Conservation (phyloP, 176 grass and related monocot genomes). For the Luzula sylvatica region DNA sequence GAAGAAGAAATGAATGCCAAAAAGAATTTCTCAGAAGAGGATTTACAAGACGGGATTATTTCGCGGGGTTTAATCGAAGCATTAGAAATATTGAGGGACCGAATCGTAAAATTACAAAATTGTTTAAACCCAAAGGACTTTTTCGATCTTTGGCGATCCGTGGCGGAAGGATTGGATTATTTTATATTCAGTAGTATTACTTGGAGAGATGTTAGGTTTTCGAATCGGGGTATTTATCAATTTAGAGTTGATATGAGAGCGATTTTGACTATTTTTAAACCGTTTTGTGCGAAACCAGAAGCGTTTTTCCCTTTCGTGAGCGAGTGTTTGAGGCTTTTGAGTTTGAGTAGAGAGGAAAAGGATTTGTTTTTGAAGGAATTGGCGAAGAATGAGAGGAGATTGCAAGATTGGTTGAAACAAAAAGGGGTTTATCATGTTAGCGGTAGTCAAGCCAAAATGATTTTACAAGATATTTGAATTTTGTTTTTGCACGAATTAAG, state of each 20-base stretch:
- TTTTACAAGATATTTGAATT: slow-evolving; percentile 15
- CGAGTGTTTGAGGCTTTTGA: slow-evolving; percentile 61
- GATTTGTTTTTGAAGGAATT: slow-evolving; percentile 42
- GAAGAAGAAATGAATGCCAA: slow-evolving; percentile 5
- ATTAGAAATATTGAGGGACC: slow-evolving; percentile 53
- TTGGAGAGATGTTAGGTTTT: slow-evolving; percentile 41
- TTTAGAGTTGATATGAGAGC: slow-evolving; percentile 51
- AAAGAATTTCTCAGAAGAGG: slow-evolving; percentile 17
- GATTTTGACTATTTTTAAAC: slow-evolving; percentile 53
- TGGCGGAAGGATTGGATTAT: slow-evolving; percentile 74
- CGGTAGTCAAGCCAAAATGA: slow-evolving; percentile 41
- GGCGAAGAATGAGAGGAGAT: slow-evolving; percentile 21
- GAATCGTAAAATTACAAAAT: slow-evolving; percentile 36
- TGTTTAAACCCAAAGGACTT: slow-evolving; percentile 86
- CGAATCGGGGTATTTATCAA: slow-evolving; percentile 40
- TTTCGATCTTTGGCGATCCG: slow-evolving; percentile 91
- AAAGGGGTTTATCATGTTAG: slow-evolving; percentile 57
- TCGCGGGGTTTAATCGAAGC: slow-evolving; percentile 49
- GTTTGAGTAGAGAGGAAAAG: slow-evolving; percentile 32
- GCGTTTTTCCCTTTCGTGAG: slow-evolving; percentile 55
- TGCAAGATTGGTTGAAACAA: slow-evolving; percentile 18
- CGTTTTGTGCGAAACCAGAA: slow-evolving; percentile 64
- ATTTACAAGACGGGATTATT: slow-evolving; percentile 46
- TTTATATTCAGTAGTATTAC: slow-evolving; percentile 62
- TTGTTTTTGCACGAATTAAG: too few species aligned